Percentiles rank a stretch among this genome's conserved stretches.
These are phyloP conservation scores for Ehretia macrophylla DNA, from an alignment of 257 asterid species.

Conservation along the genomic window DNA sequence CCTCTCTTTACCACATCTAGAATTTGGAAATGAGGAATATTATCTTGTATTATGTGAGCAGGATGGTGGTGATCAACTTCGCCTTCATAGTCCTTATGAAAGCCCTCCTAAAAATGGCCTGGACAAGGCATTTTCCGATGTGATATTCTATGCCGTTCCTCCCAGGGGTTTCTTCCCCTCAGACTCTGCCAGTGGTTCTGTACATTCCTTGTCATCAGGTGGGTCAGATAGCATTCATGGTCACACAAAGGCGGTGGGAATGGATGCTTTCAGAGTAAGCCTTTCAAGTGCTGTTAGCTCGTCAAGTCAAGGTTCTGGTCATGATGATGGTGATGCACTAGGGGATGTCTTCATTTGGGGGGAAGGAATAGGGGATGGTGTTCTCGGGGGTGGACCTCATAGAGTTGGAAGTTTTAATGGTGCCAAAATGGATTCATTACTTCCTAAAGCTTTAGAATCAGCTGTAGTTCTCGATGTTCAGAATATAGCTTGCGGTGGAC, in stretches of 20 bases:
- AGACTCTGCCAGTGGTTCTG: constrained; percentile 68
- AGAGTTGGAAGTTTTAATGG: constrained; percentile 45
- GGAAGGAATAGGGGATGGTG: constrained; percentile 81
- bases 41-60: constrained; percentile 31
- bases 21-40: constrained; percentile 20
- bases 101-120: constrained; percentile 80
- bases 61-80: constrained; percentile 72
- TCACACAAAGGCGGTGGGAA: constrained; percentile 66
- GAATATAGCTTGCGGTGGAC: constrained; percentile 85
- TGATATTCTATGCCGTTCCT: constrained; percentile 59
- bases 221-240: constrained; percentile 80
- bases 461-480: constrained; percentile 89
- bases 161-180: constrained; percentile 75
- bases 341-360: constrained; percentile 98
- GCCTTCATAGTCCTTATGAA: constrained; percentile 69
- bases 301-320: constrained; percentile 96
- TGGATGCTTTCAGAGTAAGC: constrained; percentile 89
- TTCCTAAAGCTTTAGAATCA: constrained; percentile 87
- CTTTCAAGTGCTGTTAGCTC: constrained; percentile 98
- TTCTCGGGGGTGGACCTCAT: constrained; percentile 70
- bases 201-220: constrained; percentile 74
- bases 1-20: constrained; percentile 1
- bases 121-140: constrained; percentile 76
- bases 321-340: constrained; percentile 86
- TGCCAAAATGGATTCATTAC: constrained; percentile 56